phyloP scores from a whole-genome alignment of 805 yeast genomes.

The Millerago galiae region DNA sequence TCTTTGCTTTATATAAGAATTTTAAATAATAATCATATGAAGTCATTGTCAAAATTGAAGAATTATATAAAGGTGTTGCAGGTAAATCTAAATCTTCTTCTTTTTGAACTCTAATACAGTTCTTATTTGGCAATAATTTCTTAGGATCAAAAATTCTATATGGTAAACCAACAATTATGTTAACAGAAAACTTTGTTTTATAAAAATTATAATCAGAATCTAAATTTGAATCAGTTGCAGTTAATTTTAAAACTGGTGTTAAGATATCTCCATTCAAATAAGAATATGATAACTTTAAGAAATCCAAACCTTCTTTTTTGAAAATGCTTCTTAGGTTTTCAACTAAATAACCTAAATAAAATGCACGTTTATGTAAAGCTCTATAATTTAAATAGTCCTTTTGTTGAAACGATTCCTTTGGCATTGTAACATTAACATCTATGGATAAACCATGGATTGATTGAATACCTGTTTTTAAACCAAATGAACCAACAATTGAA shows the following conservation, averaged over 20 bases:
- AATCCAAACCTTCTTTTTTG: constrained; percentile 44
- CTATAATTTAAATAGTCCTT: constrained; percentile 90
- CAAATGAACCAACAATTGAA: constrained; percentile 83
- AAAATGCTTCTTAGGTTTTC: constrained; percentile 51
- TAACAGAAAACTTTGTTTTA: constrained; percentile 64
- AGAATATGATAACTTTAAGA: constrained; percentile 50
- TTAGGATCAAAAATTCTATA: constrained; percentile 63
- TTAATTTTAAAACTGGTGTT: constrained; percentile 66
- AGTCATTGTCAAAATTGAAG: constrained; percentile 66
- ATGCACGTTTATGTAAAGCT: constrained; percentile 84
- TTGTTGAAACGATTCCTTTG: constrained; percentile 61
- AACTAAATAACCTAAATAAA: constrained; percentile 75
- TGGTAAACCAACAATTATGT: constrained; percentile 70
- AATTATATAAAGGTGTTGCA: constrained; percentile 85
- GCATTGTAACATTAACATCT: constrained; percentile 83
- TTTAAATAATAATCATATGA: constrained; percentile 65
- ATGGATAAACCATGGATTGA: constrained; percentile 58
- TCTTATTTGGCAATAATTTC: constrained; percentile 73
- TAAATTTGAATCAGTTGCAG: constrained; percentile 43
- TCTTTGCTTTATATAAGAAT: constrained; percentile 68
- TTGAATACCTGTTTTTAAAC: constrained; percentile 73
- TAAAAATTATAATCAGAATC: constrained; percentile 49
- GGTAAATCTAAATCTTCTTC: constrained; percentile 37
- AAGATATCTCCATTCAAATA: constrained; percentile 71
- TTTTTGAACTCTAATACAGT: constrained; percentile 63